phyloP scores from a whole-genome alignment of 2,329 filamentous ascomycete genomes.

The Exserohilum turcica region DNA sequence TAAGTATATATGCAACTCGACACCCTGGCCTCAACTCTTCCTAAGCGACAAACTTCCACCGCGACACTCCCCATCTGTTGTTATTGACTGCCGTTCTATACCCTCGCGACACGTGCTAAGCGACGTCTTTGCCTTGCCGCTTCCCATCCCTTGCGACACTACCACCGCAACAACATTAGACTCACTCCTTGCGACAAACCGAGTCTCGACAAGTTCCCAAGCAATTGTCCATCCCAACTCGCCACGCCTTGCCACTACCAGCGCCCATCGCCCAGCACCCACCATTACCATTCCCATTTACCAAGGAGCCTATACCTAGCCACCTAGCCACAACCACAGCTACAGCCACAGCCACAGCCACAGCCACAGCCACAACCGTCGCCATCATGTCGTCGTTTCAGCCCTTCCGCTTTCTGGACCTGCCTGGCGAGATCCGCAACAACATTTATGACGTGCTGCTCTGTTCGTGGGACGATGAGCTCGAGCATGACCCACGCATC shows the following conservation, averaged over 20 bases:
- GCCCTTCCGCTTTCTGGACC: constrained; percentile 33
- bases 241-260: not conserved
- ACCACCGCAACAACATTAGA: constrained; percentile 3
- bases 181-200: constrained; percentile 12
- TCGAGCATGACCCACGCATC: constrained; percentile 20
- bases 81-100: constrained; percentile 10
- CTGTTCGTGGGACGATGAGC: constrained; percentile 32
- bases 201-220: not conserved
- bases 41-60: constrained; percentile 24
- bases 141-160: constrained; percentile 12
- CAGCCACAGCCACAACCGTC: too few species aligned
- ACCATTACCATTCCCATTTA: too few species aligned
- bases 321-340: too few species aligned
- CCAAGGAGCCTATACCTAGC: not conserved
- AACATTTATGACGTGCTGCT: constrained; percentile 32
- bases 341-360: too few species aligned
- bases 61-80: constrained; percentile 14
- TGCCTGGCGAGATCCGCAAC: constrained; percentile 35
- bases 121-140: constrained; percentile 17
- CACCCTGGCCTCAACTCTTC: constrained; percentile 12
- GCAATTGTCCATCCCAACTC: not conserved
- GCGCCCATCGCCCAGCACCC: not conserved
- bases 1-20: constrained; percentile 27
- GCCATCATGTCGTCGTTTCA: constrained; percentile 22
- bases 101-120: constrained; percentile 24